Evolutionary conservation across 441 rosid genomes (phyloP).

Genomic region (Lepidium campestre): DNA sequence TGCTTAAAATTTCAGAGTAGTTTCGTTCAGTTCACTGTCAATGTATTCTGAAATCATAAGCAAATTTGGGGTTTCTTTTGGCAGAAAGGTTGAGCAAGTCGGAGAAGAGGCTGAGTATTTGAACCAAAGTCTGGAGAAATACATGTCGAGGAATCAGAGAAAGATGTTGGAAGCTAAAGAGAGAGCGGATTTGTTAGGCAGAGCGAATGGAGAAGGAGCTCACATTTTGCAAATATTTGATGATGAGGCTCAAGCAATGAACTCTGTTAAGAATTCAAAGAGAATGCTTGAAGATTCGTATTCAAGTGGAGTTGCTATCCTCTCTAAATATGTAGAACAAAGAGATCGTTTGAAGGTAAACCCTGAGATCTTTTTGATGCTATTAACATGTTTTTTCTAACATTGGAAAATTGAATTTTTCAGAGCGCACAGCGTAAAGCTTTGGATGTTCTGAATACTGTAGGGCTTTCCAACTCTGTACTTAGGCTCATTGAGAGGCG

Average conservation of each 20-base stretch:
- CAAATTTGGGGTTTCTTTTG: neutral
- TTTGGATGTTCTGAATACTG: slow-evolving; percentile 83
- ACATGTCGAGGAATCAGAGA: slow-evolving; percentile 60
- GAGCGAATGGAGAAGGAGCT: slow-evolving; percentile 77
- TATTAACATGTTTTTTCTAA: neutral
- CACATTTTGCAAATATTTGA: slow-evolving; percentile 85
- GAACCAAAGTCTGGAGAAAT: slow-evolving; percentile 71
- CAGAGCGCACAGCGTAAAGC: slow-evolving; percentile 96
- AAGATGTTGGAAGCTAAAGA: slow-evolving; percentile 75
- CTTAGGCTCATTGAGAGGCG: slow-evolving; percentile 92
- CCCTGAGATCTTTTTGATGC: neutral
- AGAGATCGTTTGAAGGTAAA: slow-evolving; percentile 86
- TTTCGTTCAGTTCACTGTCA: no score
- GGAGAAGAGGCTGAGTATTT: slow-evolving; percentile 83
- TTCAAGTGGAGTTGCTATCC: slow-evolving; percentile 77
- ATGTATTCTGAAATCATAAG: neutral
- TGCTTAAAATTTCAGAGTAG: neutral
- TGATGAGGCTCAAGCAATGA: slow-evolving; percentile 96
- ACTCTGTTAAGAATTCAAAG: slow-evolving; percentile 73
- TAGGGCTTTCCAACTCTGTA: slow-evolving; percentile 88
- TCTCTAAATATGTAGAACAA: slow-evolving; percentile 82
- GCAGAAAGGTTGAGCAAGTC: slow-evolving; percentile 88
- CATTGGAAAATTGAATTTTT: neutral
- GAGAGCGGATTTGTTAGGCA: slow-evolving; percentile 79
- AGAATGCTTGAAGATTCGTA: slow-evolving; percentile 81